Evolutionary conservation across 208 protist genomes (phyloP), one percentile per base, ranked within the genome.

Genomic region (Strigomonas galati): DNA sequence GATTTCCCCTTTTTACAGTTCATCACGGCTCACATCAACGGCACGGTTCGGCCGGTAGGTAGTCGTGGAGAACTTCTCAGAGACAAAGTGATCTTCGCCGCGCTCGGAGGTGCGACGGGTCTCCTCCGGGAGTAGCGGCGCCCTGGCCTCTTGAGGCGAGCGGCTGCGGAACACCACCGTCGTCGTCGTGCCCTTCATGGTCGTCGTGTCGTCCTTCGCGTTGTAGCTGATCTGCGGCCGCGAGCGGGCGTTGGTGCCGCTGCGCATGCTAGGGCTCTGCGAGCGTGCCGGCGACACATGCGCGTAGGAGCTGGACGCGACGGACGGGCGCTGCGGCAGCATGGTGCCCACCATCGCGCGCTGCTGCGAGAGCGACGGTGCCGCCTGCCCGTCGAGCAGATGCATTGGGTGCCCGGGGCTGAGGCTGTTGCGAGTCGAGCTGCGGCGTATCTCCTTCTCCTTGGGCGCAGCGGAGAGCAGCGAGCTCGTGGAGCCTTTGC

Each of bases 141-240:
- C 35, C 7, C 10, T 4, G 7, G 35, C 14, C 23, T 59, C 24
- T 17, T 59, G 54, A 15, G 54, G 54, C 24, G 24, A 35, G n/a
- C 30, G 48, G 30, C 54, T 59, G 23, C 54, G 54, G 46, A 81
- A 87, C 48, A 87, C 71, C 14, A 90, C 84, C 17, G 82, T 92
- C 21, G 89, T 78, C 15, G 84, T 89, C 31, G 71, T 86, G 6
- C 79, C 77, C 51, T 84, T 77, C 70, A 91, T 76, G 12, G 65
- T 76, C 0, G 71, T 62, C 28, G 70, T 67, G 37, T 84, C 76
- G 19, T 40, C 66, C 43, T 78, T 65, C 14, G 48, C 59, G n/a
- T 66, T 76, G 59, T 79, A 86, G 26, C 63, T 68, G 32, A 87
- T 89, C 37, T 79, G 76, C 64, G 81, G 81, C 1, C 83, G 78